These are phyloP conservation scores for Aquilaria agallochum DNA, from an alignment of 441 rosid species.

Conservation along the genomic window DNA sequence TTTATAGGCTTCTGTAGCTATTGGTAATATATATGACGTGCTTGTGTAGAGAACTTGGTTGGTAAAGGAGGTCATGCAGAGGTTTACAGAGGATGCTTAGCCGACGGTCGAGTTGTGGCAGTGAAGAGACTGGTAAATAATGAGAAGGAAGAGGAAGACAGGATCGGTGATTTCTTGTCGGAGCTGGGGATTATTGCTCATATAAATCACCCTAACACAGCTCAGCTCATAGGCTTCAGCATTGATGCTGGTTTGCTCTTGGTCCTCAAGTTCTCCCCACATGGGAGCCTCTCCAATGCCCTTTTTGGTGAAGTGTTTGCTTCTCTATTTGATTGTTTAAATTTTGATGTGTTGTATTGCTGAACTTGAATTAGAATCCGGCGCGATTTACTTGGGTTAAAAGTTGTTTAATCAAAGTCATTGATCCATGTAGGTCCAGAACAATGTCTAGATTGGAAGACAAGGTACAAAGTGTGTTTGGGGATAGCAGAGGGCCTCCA, in stretches of 20 bases:
- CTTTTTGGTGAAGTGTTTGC: conserved; percentile 53
- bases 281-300: conserved; percentile 73
- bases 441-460: conserved; percentile 52
- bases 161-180: conserved; percentile 62
- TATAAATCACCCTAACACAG: conserved; percentile 79
- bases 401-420: not conserved
- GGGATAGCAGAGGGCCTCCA: conserved; percentile 76
- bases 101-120: conserved; percentile 72
- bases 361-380: too few species aligned
- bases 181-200: conserved; percentile 93
- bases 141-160: conserved; percentile 39
- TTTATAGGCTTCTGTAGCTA: too few species aligned
- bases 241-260: conserved; percentile 69
- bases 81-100: conserved; percentile 71
- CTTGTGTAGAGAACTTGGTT: conserved; percentile 57
- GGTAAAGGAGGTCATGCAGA: conserved; percentile 92
- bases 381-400: too few species aligned
- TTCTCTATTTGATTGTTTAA: not conserved
- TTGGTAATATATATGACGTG: too few species aligned
- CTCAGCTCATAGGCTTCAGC: conserved; percentile 76
- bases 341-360: too few species aligned
- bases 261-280: conserved; percentile 69
- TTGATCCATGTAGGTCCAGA: conserved; percentile 37
- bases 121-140: conserved; percentile 63
- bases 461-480: conserved; percentile 59